Conservation (phyloP, 2,329 filamentous ascomycete species). For the Neophaeococcomyces aloes region DNA sequence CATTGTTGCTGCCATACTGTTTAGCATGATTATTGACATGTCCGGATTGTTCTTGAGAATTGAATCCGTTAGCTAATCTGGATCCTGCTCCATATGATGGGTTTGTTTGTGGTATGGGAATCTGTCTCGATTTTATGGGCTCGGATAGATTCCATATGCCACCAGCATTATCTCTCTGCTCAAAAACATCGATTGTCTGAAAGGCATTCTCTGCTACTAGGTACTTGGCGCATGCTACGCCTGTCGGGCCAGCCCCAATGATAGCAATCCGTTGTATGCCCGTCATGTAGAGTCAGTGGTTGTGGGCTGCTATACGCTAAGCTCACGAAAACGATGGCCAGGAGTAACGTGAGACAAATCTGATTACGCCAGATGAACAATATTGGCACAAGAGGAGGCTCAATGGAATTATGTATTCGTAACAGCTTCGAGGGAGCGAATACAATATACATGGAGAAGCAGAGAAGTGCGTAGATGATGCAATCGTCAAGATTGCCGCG, state of each 20-base stretch:
- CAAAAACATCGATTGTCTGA: constrained; percentile 62
- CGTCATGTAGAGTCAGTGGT: neutral
- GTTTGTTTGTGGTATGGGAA: constrained; percentile 55
- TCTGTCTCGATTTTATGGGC: constrained; percentile 37
- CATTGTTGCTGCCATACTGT: constrained; percentile 2
- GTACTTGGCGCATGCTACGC: constrained; percentile 71
- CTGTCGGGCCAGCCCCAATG: constrained; percentile 18
- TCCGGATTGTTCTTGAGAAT: too few relatives aligned
- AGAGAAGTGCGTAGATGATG: too few relatives aligned
- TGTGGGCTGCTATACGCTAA: too few relatives aligned
- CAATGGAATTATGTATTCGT: too few relatives aligned
- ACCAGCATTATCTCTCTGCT: constrained; percentile 66
- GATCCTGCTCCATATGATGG: constrained; percentile 43
- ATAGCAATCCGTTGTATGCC: constrained; percentile 16
- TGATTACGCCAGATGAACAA: too few relatives aligned
- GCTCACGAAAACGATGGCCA: too few relatives aligned
- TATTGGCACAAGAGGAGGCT: too few relatives aligned
- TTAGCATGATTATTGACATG: constrained; percentile 7
- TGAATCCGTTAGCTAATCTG: constrained; percentile 38
- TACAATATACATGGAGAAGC: too few relatives aligned
- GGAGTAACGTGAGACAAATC: too few relatives aligned
- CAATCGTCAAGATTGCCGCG: too few relatives aligned
- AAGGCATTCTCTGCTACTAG: constrained; percentile 62
- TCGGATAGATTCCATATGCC: constrained; percentile 68
- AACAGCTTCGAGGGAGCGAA: too few relatives aligned